Percentiles rank a stretch among this genome's conserved stretches.
phyloP scores from a whole-genome alignment of 768 basidiomycete genomes.

The Suillus luteus region DNA sequence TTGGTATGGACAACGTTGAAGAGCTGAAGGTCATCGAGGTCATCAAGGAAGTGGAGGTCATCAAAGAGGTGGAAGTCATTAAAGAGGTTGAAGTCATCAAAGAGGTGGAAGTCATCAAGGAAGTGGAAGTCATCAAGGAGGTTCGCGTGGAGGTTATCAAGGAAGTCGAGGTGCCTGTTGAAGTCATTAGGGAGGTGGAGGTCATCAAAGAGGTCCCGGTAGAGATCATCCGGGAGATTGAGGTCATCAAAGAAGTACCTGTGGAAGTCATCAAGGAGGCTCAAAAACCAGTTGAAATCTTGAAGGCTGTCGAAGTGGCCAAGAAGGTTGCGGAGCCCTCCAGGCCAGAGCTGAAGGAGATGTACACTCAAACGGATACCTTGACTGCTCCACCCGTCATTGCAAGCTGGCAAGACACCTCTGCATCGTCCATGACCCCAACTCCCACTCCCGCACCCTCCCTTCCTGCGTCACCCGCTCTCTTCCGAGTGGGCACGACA shows the following conservation, averaged over 20 bases:
- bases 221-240: conserved; percentile 25
- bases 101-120: conserved; percentile 35
- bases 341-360: conserved; percentile 71
- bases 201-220: conserved; percentile 24
- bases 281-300: conserved; percentile 37
- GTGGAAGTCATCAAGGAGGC: conserved; percentile 28
- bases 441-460: conserved; percentile 36
- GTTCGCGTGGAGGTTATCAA: conserved; percentile 20
- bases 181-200: conserved; percentile 32
- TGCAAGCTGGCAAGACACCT: conserved; percentile 32
- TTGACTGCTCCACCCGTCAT: conserved; percentile 27
- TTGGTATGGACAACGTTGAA: conserved; percentile 35
- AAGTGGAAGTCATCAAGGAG: conserved; percentile 28
- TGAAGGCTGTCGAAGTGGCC: conserved; percentile 32
- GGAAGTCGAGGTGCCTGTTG: conserved; percentile 22
- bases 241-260: conserved; percentile 19
- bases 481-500: conserved; percentile 57
- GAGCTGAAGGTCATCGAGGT: conserved; percentile 35
- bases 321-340: conserved; percentile 37
- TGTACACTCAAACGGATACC: conserved; percentile 78
- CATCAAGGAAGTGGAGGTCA: conserved; percentile 33
- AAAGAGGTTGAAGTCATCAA: conserved; percentile 32
- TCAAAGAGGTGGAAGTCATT: conserved; percentile 30
- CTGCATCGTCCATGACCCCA: conserved; percentile 34
- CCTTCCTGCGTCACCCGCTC: conserved; percentile 36